These are phyloP conservation scores for Achlya hypogyna DNA, from an alignment of 352 stramenopile species.

Conservation along the genomic window DNA sequence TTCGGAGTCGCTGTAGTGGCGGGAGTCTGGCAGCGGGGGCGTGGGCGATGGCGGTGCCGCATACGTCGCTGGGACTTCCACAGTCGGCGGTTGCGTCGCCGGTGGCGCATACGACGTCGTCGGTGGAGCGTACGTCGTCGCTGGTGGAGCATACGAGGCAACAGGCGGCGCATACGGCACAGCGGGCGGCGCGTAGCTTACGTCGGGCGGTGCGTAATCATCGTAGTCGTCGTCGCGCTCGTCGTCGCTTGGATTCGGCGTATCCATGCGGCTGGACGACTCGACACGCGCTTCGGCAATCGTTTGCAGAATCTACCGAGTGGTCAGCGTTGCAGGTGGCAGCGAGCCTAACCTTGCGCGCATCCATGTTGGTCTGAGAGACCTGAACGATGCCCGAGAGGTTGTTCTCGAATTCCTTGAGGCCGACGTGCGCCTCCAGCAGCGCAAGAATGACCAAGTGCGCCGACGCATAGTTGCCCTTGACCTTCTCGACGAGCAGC, in stretches of 20 bases:
- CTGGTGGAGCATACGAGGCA: not conserved
- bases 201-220: constrained; percentile 21
- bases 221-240: constrained; percentile 34
- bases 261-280: constrained; percentile 27
- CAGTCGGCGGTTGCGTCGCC: not conserved
- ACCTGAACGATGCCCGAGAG: constrained; percentile 70
- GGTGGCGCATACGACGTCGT: not conserved
- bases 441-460: constrained; percentile 56
- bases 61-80: not conserved
- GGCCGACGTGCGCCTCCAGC: constrained; percentile 68
- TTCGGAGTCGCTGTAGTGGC: constrained; percentile 39
- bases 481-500: constrained; percentile 75
- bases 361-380: constrained; percentile 67
- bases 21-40: not conserved
- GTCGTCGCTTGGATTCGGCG: constrained; percentile 32
- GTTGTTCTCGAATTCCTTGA: constrained; percentile 73
- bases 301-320: constrained; percentile 51
- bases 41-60: not conserved
- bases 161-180: constrained; percentile 10
- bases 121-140: not conserved
- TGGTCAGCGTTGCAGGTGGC: not conserved
- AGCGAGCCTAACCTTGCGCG: constrained; percentile 39
- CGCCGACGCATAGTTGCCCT: constrained; percentile 72
- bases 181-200: not conserved
- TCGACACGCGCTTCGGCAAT: constrained; percentile 71